Evolutionary conservation across 2,329 filamentous ascomycete species (phyloP), one percentile per base, ranked within the genome.

Genomic region (Blastomyces parvus): DNA sequence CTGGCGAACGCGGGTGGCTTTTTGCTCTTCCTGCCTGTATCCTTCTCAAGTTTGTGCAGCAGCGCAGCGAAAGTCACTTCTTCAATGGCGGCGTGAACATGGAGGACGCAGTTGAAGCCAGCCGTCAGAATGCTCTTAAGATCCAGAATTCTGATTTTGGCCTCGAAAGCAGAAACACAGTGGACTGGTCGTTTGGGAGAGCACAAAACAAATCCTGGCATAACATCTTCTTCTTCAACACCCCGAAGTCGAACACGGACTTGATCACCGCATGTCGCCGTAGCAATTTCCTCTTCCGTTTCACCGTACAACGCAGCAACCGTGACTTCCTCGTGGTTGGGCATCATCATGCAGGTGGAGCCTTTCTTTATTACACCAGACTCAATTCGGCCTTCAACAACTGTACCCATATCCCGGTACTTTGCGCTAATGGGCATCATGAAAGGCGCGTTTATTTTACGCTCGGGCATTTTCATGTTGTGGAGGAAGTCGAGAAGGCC

Each of bases 391-490:
- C 94, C 94, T 80, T 99, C 95, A 52, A 97, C 85, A 84, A 99
- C 91, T 66, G 94, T 99, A 71, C 94, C 94, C 83, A 99, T 88
- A 74, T 99, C 95, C 70, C 89, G 86, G 81, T 97, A 99, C 80
- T 99, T 99, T 77, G 90, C 91, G 67, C 89, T 90, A 67, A 99
- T 84, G 9, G 94, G 90, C 92, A 99, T 97, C 94, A 99, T 97
- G 83, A 99, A 97, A 11, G 94, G 93, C 1, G 94, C 94, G 70
- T 96, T 96, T 70, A 97, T 79, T 82, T 97, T 99, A 70, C 94
- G 90, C 76, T 99, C 93, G 48, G 97, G 84, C 14, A 93, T 86
- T 71, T 88, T 86, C 90, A 97, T 97, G 73, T 85, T 82, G 74
- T 97, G 93, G n/a, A 99, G 86, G 77, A 92, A 97, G 77, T 97